Evolutionary conservation across 352 stramenopile genomes (phyloP), one percentile per base, ranked within the genome.

Genomic region (Pythium vanterpoolii): DNA sequence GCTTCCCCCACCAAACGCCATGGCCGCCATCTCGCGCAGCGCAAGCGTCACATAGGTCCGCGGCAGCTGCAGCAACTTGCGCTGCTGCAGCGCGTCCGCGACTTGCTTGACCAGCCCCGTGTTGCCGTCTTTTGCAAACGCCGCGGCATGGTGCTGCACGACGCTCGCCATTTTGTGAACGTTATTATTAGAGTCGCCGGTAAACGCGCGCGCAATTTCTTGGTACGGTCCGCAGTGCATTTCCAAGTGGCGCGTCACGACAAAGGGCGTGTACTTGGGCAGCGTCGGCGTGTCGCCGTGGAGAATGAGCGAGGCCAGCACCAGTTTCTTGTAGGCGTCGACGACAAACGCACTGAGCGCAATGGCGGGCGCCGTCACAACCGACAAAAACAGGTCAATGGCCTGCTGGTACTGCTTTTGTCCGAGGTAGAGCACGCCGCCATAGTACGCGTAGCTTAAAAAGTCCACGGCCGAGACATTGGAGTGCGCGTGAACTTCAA

Each of bases 401-500:
- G 87, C 83, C 16, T 91, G 77, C 42, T 86, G 72, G 56, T 83
- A 93, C 21, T 76, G 74, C 69, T 93, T 94, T 64, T 90, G 66
- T 1, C 87, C 85, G 13, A 90, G 56, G 51, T 80, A 86, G 19
- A 94, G 53, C 40, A 92, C 47, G 13, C 83, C 87, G 42, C 81
- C 85, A 56, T 94, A 94, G 72, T 93, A 96, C 47, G 80, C 79
- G 59, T 96, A 96, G 48, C 79, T 67, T 48, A 93, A 61, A 53
- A 93, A 86, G 65, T 94, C 80, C 19, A 89, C 78, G 18, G 65
- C 47, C 10, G 38, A 75, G 0, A 86, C 54, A 56, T 84, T 70
- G 36, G 68, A 53, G 61, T 89, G 74, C 19, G 74, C 49, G 47
- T 93, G 81, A 40, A 91, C 72, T 63, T 93, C 83, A 66, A 89